These are phyloP conservation scores for Candida peoriensis DNA, from an alignment of 805 yeast species.

Conservation along the genomic window DNA sequence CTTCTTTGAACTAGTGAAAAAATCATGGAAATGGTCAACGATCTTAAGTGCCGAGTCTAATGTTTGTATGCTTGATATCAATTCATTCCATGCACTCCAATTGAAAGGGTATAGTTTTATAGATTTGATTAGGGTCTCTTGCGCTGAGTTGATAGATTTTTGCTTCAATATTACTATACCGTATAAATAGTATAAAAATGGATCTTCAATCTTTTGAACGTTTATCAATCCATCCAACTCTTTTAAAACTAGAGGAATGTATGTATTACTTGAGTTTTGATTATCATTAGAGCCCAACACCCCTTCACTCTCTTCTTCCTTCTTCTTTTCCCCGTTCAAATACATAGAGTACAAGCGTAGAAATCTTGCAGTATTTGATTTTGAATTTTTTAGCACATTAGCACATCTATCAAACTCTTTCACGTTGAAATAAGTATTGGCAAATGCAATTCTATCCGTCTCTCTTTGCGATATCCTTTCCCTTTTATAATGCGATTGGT, in stretches of 20 bases:
- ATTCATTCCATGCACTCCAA: conserved; percentile 93
- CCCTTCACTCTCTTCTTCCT: conserved; percentile 68
- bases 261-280: conserved; percentile 23
- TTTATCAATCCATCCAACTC: conserved; percentile 34
- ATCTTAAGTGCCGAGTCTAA: conserved; percentile 50
- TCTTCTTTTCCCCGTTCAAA: conserved; percentile 72
- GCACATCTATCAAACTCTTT: conserved; percentile 83
- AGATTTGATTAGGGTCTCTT: conserved; percentile 54
- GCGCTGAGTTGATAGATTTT: conserved; percentile 57
- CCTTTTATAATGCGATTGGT: background rate
- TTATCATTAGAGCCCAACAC: conserved; percentile 41
- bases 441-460: conserved; percentile 48
- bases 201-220: conserved; percentile 31
- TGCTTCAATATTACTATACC: conserved; percentile 67
- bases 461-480: conserved; percentile 25
- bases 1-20: conserved; percentile 12
- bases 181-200: conserved; percentile 65
- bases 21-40: conserved; percentile 16
- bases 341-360: conserved; percentile 63
- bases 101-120: conserved; percentile 70
- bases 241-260: conserved; percentile 32
- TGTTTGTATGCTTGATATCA: conserved; percentile 54
- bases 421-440: conserved; percentile 69
- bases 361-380: conserved; percentile 50
- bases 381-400: conserved; percentile 46